Evolutionary conservation across 2,329 filamentous ascomycete genomes (phyloP), one percentile per base, ranked within the genome.

Genomic region (Pochonia chlamydosporia): DNA sequence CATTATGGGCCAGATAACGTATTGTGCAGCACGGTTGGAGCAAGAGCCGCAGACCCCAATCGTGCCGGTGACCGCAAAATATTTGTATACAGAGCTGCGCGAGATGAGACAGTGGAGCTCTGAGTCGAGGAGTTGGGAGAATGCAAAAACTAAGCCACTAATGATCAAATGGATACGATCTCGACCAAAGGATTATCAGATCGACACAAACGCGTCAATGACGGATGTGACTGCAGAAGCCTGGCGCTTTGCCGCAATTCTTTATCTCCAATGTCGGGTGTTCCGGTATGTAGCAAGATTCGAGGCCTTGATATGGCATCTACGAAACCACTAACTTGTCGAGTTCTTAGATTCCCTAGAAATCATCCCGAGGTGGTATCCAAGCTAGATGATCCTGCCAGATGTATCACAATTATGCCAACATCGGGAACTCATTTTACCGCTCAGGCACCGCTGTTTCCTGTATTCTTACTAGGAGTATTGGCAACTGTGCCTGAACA

Each of bases 191-290:
- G 53, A 48, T 7, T 62, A 53, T 30, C 37, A 56, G 1, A 63
- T 68, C 16, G 44, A 55, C 18, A 55, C 56, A 3, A 51, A 59
- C n/a, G 40, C 57, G 6, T 56, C 57, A 8, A 71, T 71, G 68
- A 70, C 67, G 1, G 60, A 65, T 28, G 62, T 68, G 9, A 69
- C 68, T 4, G 68, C 68, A 1, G 68, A 71, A 50, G 64, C 66
- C 9, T 71, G 68, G 67, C 64, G 68, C 41, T 48, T 70, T 31
- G 63, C 67, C 4, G 65, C 60, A 5, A 60, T 70, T 7, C 56
- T 70, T 8, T 71, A 71, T 49, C 47, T 65, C 9, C 65, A 68
- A 46, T 71, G 66, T 35, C 65, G 68, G 20, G 59, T 67, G 13
- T 44, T 64, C 36, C 64, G 66, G 66, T 69, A 52, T 33, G 58